Evolutionary conservation across 2,329 filamentous ascomycete species (phyloP).

Genomic region (Botryotinia convoluta): DNA sequence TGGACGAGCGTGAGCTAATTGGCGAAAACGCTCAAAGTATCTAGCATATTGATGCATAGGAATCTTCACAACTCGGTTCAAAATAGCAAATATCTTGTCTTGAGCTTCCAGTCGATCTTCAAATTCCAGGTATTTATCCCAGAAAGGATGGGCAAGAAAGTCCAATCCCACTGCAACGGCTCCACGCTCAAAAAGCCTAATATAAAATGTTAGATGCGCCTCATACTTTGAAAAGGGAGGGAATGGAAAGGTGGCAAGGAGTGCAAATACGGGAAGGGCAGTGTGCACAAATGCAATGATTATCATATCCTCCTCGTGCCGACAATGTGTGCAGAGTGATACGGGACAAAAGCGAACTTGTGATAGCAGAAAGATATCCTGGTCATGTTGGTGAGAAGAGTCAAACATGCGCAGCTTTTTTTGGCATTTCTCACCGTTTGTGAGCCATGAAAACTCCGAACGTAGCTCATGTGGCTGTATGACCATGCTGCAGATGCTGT

Average conservation of each 20-base stretch:
- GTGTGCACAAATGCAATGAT: slow-evolving; percentile 50
- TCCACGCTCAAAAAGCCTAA: slow-evolving; percentile 88
- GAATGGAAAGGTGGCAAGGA: slow-evolving; percentile 44
- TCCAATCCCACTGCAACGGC: slow-evolving; percentile 83
- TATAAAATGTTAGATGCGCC: slow-evolving; percentile 28
- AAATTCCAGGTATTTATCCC: slow-evolving; percentile 98
- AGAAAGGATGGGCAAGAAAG: slow-evolving; percentile 92
- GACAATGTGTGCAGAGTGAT: slow-evolving; percentile 39
- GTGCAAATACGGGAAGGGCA: slow-evolving; percentile 61
- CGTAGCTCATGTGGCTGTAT: slow-evolving; percentile 27
- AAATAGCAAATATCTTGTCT: slow-evolving; percentile 81
- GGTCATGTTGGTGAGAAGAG: slow-evolving; percentile 63
- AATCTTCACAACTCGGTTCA: slow-evolving; percentile 79
- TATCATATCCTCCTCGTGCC: slow-evolving; percentile 47
- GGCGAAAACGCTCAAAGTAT: slow-evolving; percentile 89
- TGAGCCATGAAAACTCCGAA: slow-evolving; percentile 44
- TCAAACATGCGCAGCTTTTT: slow-evolving; percentile 55
- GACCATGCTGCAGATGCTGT: slow-evolving; percentile 45
- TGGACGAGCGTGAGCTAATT: slow-evolving; percentile 69
- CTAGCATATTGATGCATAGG: slow-evolving; percentile 94
- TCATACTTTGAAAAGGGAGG: slow-evolving; percentile 26
- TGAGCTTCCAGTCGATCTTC: slow-evolving; percentile 85
- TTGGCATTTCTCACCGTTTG: slow-evolving; percentile 71
- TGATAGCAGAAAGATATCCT: slow-evolving; percentile 55
- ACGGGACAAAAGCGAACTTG: slow-evolving; percentile 45